These are phyloP conservation scores for Solanum aculeatissimum DNA, from an alignment of 305 asterid species.

Conservation along the genomic window DNA sequence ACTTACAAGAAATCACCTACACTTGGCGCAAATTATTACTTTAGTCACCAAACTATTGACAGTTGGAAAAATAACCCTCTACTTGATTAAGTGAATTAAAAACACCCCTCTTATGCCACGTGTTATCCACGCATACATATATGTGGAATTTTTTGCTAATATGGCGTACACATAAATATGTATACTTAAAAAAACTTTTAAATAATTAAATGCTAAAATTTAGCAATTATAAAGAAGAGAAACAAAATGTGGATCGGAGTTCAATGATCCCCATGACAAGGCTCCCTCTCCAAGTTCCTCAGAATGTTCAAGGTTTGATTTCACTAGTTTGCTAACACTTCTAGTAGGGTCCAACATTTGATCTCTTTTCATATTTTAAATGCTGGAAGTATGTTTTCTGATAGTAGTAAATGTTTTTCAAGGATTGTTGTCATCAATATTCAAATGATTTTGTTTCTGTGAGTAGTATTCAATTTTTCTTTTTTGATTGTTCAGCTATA, in stretches of 20 bases:
- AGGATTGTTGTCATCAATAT: background rate
- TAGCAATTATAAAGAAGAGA: background rate
- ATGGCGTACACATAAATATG: too few species aligned
- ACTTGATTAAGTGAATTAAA: too few species aligned
- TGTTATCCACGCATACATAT: too few species aligned
- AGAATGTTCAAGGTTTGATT: conserved; percentile 61
- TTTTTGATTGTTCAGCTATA: background rate
- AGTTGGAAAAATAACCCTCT: too few species aligned
- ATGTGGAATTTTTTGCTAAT: too few species aligned
- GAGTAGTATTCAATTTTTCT: background rate
- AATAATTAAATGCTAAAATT: too few species aligned
- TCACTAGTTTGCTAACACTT: background rate
- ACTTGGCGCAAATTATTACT: too few species aligned
- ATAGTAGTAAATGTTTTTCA: background rate
- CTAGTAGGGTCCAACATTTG: background rate
- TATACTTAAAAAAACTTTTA: too few species aligned
- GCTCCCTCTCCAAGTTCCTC: conserved; percentile 84
- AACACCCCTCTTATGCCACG: too few species aligned
- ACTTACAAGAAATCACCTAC: background rate
- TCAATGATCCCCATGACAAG: conserved; percentile 43
- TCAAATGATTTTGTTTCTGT: background rate
- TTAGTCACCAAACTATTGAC: too few species aligned
- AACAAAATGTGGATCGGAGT: conserved; percentile 39
- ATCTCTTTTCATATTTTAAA: background rate
- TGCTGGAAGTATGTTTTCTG: background rate